These are phyloP conservation scores for Fusarium sp. DNA, from an alignment of 2,329 filamentous ascomycete genomes.

Conservation along the genomic window DNA sequence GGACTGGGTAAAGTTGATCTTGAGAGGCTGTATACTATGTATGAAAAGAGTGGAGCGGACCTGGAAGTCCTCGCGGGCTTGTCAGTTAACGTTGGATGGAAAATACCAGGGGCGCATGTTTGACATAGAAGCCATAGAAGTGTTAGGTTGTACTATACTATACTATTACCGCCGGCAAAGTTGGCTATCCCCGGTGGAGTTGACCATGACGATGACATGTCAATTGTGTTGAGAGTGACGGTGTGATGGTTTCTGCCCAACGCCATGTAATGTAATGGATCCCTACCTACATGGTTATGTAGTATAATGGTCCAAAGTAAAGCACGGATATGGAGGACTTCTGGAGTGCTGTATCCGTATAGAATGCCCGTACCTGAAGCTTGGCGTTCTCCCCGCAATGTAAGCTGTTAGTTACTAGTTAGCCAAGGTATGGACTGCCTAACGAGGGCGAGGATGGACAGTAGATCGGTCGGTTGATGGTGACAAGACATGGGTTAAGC, in stretches of 20 bases:
- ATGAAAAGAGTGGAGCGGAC: slow-evolving; percentile 28
- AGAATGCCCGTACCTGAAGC: not conserved
- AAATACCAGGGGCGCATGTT: slow-evolving; percentile 37
- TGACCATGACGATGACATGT: slow-evolving; percentile 1
- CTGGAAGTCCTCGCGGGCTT: slow-evolving; percentile 43
- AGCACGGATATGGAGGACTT: slow-evolving; percentile 1
- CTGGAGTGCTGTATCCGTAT: not conserved
- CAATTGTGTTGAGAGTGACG: slow-evolving; percentile 19
- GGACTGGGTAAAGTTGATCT: not conserved
- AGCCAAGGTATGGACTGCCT: slow-evolving; percentile 3
- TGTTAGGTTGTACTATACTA: slow-evolving; percentile 1
- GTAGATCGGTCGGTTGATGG: slow-evolving; percentile 30
- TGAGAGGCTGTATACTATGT: slow-evolving; percentile 26
- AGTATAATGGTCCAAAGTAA: not conserved
- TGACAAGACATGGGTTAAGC: slow-evolving; percentile 18
- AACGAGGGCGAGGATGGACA: slow-evolving; percentile 31
- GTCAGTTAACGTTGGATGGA: slow-evolving; percentile 23
- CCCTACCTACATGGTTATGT: not conserved
- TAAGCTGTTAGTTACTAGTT: not conserved
- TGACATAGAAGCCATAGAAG: slow-evolving; percentile 39
- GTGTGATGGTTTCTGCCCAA: slow-evolving; percentile 42
- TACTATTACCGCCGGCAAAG: slow-evolving; percentile 7
- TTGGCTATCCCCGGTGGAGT: not conserved
- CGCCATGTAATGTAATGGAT: not conserved
- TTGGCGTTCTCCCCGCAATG: slow-evolving; percentile 23